Base-by-base conservation (phyloP, 495 filamentous ascomycete genomes). In the Neurospora sp. region DNA sequence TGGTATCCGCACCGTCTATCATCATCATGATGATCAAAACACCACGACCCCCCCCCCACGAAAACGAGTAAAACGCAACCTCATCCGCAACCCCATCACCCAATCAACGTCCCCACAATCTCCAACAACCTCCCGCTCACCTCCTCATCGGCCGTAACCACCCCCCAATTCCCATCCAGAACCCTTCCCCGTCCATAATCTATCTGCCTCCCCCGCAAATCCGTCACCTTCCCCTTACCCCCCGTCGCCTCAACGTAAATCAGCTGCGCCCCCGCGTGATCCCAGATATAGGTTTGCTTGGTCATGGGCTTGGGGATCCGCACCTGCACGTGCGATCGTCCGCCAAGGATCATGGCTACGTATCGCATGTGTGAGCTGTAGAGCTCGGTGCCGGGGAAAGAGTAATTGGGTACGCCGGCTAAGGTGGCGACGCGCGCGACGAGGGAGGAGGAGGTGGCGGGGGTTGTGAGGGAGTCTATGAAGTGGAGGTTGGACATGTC, bases 301-400 rank as follows among this genome's bases (percentile, higher is more conserved):
- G 70, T 53, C 16, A 39, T 12, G 3, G 69, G 38, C 16, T 76
- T 71, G 2, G 78, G 78, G n/a, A 75, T 68, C 8, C 78, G 69
- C 27, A 78, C 74, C 73, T 79, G 78, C 22, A 75, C 76, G 35
- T 22, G 72, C 38, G 71, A 71, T 16, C 74, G 6, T 3, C 76
- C 85, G 22, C 85, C 87, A 22, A 89, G 78, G 1, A 84, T 83
- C 61, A 89, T 81, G 17, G 87, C 84, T 12, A 86, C 83, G 72
- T 90, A 90, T 27, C 88, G 84, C 83, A 90, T 84, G 74, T 89
- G n/a, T n/a, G n/a, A n/a, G n/a, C n/a, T n/a, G n/a, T n/a, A n/a
- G n/a, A n/a, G 72, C 70, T 88, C 82, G 3, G 86, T 86, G 4
- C 75, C 75, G 1, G 86, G 86, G 82, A 84, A 87, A 0, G 79